These are phyloP conservation scores for Amoeboaphelidium occidentale DNA, from an alignment of 371 early-diverging fungal genomes.

Conservation along the genomic window DNA sequence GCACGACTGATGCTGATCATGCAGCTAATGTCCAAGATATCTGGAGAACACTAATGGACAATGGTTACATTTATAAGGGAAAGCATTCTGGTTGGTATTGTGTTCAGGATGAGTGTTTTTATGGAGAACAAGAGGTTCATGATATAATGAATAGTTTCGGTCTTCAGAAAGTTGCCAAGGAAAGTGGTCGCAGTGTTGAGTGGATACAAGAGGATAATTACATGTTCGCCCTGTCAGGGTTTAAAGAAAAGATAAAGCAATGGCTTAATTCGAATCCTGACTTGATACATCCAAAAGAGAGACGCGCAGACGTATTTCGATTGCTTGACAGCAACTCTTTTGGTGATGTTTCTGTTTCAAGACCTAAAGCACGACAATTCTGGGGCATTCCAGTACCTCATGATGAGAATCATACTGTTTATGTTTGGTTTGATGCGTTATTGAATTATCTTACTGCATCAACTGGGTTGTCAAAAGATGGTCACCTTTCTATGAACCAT, in stretches of 20 bases:
- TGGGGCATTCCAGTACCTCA: conserved; percentile 88
- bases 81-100: conserved; percentile 85
- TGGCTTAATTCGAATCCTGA: conserved; percentile 41
- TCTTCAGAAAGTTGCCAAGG: conserved; percentile 28
- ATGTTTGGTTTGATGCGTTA: conserved; percentile 93
- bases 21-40: conserved; percentile 32
- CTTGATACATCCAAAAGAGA: neutral
- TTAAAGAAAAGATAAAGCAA: conserved; percentile 24
- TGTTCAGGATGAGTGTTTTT: conserved; percentile 83
- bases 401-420: conserved; percentile 57
- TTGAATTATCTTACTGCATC: conserved; percentile 76
- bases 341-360: conserved; percentile 60
- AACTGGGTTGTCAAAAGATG: conserved; percentile 57
- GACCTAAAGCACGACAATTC: conserved; percentile 40
- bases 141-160: conserved; percentile 30
- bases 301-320: neutral
- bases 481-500: conserved; percentile 55
- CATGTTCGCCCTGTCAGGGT: conserved; percentile 51
- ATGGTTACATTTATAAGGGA: conserved; percentile 74
- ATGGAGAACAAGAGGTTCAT: conserved; percentile 41
- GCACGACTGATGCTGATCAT: conserved; percentile 65
- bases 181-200: conserved; percentile 60
- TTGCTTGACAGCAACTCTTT: conserved; percentile 2
- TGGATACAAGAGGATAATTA: conserved; percentile 81
- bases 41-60: conserved; percentile 41